Evolutionary conservation across 208 protist genomes (phyloP), one percentile per base, ranked within the genome.

Genomic region (Trichomonas tenax): DNA sequence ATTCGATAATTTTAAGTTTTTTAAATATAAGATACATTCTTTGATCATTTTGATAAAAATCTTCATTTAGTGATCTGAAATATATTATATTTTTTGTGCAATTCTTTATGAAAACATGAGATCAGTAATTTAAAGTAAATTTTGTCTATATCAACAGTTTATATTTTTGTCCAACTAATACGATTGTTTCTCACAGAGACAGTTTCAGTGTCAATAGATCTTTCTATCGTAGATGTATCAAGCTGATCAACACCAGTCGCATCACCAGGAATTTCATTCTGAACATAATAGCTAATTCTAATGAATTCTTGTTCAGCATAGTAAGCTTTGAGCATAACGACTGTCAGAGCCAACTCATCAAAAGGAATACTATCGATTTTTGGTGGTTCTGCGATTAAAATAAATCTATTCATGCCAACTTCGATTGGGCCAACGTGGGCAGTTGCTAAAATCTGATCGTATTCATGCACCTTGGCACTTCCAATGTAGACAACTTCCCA

Each of bases 251-350:
- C 8, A 23, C 34, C 34, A 23, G 26, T 40, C 15, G 40, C 86
- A 34, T 93, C 86, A 15, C 14, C 23, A 51, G 86, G 86, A 15
- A 93, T 38, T 38, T 23, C 44, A 82, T 96, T 96, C 41, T 34
- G 23, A 31, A 96, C 93, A 82, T 96, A 96, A 96, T 96, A 96
- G 34, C 93, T 49, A 46, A 96, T 96, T 82, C 93, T 21, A 82
- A 96, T 96, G 41, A 96, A 96, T 82, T 96, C 93, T 82, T 96
- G 93, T 23, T 81, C 93, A 45, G 63, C 72, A 38, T 96, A 96
- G 34, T 36, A 96, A 46, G 49, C 46, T 34, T 44, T 44, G 6
- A 96, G 51, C 49, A 96, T 51, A 46, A 96, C 63, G n/a, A 96
- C 93, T 44, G 93, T 96, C 40, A 82, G 38, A 9, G 34, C 9